Base-by-base conservation (phyloP, 306 rosid species). In the Quercus ilex region DNA sequence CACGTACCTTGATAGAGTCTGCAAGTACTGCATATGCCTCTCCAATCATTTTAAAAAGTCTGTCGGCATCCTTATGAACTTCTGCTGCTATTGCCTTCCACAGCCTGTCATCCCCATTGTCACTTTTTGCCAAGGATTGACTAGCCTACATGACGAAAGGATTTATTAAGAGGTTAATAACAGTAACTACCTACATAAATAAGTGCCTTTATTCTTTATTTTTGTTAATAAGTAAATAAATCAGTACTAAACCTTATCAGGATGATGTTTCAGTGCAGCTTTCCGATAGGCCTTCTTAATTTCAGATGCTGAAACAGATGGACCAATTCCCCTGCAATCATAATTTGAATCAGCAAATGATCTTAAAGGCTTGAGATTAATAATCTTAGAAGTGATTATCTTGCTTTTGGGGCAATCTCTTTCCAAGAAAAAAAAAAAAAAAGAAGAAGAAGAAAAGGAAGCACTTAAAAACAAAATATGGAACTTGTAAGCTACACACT, bases 211-310 rank as follows among this genome's bases (percentile, higher is more conserved):
- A 41, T 41, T 41, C 46, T 41, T 41, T 41, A 41, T 79, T 33
- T 33, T 67, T 63, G 1, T 67, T 63, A 3, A 28, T 3, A 28
- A 28, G 41, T 52, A 62, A 73, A 67, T 19, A 71, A 55, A 72
- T 41, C 18, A 81, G 4, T 35, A 31, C 77, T 75, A 58, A 77
- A 95, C 98, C 97, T 95, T 95, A 88, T 95, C 99, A 15, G 99
- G 98, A 87, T 95, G 99, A 84, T 95, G 93, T 80, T 92, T 89
- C 62, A 95, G 99, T 78, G 99, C 99, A 85, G 99, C 99, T 91
- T 92, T 95, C 77, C 98, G 91, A 83, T 95, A 95, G 41, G 99
- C 99, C 90, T 91, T 95, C 88, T 90, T 95, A 84, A 95, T 92
- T 78, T 92, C 99, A 81, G 96, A 87, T 77, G 88, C 77, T 25